Percentiles rank a stretch among this genome's conserved stretches.
Evolutionary conservation across 2,329 filamentous ascomycete genomes (phyloP).

Genomic region (Cladosporium sphaerospermum): DNA sequence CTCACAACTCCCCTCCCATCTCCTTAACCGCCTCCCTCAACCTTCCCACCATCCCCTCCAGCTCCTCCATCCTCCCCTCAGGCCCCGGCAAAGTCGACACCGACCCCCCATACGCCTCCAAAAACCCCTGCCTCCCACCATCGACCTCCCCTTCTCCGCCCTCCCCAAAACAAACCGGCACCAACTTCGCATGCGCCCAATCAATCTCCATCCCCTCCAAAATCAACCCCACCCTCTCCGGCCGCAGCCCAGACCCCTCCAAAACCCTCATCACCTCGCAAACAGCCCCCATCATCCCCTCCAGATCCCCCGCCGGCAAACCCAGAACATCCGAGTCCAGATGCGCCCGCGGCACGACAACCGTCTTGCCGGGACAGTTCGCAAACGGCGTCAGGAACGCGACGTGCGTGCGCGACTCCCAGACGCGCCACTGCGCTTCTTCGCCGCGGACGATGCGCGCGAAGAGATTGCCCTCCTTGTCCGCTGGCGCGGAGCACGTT

Average conservation of each 20-base stretch:
- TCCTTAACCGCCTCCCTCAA: background rate
- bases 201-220: conserved; percentile 10
- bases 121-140: background rate
- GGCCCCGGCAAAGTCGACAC: conserved; percentile 4
- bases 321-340: background rate
- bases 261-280: conserved; percentile 2
- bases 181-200: conserved; percentile 8
- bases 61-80: conserved; percentile 6
- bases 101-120: background rate
- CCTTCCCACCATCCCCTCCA: conserved; percentile 11
- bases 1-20: background rate
- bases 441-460: conserved; percentile 6
- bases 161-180: background rate
- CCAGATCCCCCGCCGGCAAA: background rate
- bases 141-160: background rate
- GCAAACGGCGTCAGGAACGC: conserved; percentile 6
- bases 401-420: background rate
- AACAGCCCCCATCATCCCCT: background rate
- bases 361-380: conserved; percentile 4
- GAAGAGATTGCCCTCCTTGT: background rate
- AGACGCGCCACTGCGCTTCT: conserved; percentile 4
- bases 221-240: conserved; percentile 5
- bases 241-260: background rate
- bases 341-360: conserved; percentile 3
- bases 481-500: background rate